phyloP scores from a whole-genome alignment of 305 asterid genomes.

The Rubia occidens region DNA sequence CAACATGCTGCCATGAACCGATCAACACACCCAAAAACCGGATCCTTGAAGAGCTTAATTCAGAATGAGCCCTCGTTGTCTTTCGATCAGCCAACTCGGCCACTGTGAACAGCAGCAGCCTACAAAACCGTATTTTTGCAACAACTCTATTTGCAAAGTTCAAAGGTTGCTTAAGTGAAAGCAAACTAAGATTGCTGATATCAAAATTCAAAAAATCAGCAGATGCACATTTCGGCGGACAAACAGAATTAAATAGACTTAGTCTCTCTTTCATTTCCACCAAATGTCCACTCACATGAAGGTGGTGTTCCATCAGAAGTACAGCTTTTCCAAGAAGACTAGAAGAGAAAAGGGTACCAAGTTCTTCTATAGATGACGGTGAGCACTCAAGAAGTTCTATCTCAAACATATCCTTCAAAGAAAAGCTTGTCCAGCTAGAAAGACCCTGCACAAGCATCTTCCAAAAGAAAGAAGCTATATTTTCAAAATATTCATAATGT shows the following conservation, averaged over 20 bases:
- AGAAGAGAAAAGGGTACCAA: conserved; percentile 35
- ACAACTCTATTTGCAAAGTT: conserved; percentile 57
- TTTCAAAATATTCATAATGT: conserved; percentile 30
- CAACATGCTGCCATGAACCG: conserved; percentile 57
- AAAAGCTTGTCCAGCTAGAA: conserved; percentile 56
- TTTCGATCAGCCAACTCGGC: conserved; percentile 28
- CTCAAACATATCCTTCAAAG: conserved; percentile 35
- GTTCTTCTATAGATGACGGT: conserved; percentile 43
- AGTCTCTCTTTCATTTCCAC: conserved; percentile 37
- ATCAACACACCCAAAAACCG: conserved; percentile 49
- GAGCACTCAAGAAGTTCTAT: conserved; percentile 33
- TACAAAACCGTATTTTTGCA: conserved; percentile 56
- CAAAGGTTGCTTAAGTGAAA: conserved; percentile 43
- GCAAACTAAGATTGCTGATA: conserved; percentile 32
- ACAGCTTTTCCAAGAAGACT: conserved; percentile 72
- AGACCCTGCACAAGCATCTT: conserved; percentile 44
- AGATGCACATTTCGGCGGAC: conserved; percentile 36
- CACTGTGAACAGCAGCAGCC: conserved; percentile 46
- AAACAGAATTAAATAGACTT: conserved; percentile 53
- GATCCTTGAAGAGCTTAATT: conserved; percentile 41
- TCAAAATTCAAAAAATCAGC: conserved; percentile 42
- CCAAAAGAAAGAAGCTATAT: conserved; percentile 40
- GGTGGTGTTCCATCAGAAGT: conserved; percentile 34
- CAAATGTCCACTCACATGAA: conserved; percentile 32
- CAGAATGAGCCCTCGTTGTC: conserved; percentile 22